Evolutionary conservation across 306 rosid species (phyloP), one percentile per base, ranked within the genome.

Genomic region (Cucumis hystrix): DNA sequence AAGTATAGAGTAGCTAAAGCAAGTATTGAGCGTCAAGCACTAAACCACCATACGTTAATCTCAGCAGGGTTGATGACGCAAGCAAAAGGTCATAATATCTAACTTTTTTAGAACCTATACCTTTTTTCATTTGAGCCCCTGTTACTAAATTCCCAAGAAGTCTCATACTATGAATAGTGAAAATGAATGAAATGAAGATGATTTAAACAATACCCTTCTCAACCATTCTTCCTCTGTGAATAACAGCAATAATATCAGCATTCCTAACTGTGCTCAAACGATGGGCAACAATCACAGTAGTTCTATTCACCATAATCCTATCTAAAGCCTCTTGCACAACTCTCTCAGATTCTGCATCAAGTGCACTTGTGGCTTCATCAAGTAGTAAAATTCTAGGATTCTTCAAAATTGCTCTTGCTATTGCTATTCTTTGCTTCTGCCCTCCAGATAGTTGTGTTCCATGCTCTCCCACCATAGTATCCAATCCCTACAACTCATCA

Each of bases 361-460:
- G 79, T 14, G 79, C 79, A 41, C 79, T 76, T 0, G 79, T 76
- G 18, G 79, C 79, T 43, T 76, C 79, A 25, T 76, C 79, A 6
- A 76, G 79, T 16, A 76, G 71, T 41, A 76, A 55, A 40, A 76
- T 76, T 59, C 69, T 47, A 41, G 79, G 79, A 25, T 76, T 11
- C 7, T 76, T 76, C 8, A 76, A 10, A 45, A 76, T 76, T 43
- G 79, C 79, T 4, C 79, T 76, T 41, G 79, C 79, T n/a, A 76
- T 76, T 4, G 79, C 79, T 23, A 76, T 59, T 11, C 79, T 76
- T 23, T 76, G 79, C 40, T 76, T 76, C 21, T 76, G 79, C 63
- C 79, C 79, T 21, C 79, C 79, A 0, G 79, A 76, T 23, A 76
- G 23, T 12, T 76, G 79, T 60, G 79, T 59, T 16, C 79, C 79